phyloP scores from a whole-genome alignment of 768 basidiomycete species.

The Phallus indusiatus region DNA sequence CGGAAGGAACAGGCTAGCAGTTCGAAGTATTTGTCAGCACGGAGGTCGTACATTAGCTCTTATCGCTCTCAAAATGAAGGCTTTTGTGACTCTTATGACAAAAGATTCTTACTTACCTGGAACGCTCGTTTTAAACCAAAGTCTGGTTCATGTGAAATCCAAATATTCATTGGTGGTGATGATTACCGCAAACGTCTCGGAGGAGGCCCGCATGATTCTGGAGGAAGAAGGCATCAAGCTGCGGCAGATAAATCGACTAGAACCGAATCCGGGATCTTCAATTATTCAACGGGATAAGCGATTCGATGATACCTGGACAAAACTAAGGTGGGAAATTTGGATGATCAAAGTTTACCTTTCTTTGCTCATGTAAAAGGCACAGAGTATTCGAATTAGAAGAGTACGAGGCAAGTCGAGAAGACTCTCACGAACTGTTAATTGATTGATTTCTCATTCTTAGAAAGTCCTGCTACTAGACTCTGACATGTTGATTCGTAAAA shows the following conservation, averaged over 20 bases:
- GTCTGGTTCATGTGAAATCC: constrained; percentile 43
- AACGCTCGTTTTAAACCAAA: constrained; percentile 49
- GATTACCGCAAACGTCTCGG: constrained; percentile 50
- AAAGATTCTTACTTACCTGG: constrained; percentile 51
- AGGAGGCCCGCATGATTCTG: constrained; percentile 43
- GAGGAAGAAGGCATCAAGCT: constrained; percentile 41
- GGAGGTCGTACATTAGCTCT: background rate
- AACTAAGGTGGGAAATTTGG: constrained; percentile 22
- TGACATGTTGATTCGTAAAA: constrained; percentile 76
- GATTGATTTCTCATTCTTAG: constrained; percentile 25
- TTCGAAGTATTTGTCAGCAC: background rate
- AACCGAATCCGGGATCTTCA: constrained; percentile 34
- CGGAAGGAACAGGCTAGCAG: background rate
- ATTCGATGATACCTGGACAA: constrained; percentile 60
- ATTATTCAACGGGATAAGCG: constrained; percentile 31
- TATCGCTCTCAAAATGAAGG: constrained; percentile 19
- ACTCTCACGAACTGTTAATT: background rate
- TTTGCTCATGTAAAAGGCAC: background rate
- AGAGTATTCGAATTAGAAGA: constrained; percentile 57
- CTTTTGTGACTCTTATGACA: constrained; percentile 73
- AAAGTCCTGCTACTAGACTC: constrained; percentile 75
- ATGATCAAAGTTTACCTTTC: background rate
- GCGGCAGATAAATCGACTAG: constrained; percentile 49
- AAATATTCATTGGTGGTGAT: constrained; percentile 75
- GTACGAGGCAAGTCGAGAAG: constrained; percentile 43